Base-by-base conservation (phyloP, 441 rosid genomes). In the Gossypium davidsonii region DNA sequence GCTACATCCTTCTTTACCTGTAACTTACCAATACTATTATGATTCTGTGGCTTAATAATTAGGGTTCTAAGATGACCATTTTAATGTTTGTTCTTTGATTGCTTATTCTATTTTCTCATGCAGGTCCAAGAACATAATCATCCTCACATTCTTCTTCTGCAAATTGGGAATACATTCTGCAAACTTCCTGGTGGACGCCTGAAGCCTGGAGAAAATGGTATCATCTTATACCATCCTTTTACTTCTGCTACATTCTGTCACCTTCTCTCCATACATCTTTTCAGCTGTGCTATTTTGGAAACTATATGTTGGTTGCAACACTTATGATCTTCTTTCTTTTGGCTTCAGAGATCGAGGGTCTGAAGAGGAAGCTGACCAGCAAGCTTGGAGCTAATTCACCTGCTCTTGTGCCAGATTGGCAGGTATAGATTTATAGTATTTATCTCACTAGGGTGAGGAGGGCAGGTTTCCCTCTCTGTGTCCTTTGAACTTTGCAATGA, bases 111-210 rank as follows among this genome's bases (percentile, higher is more conserved):
- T 52, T 76, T 57, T 62, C 66, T 72, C 66, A 65, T 88, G 72
- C 85, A 93, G 99, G 99, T 95, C 52, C 98, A 95, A 74, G 99
- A 92, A 74, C 98, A 95, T 83, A 91, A 91, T 80, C 98, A 91
- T 79, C 99, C 98, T 58, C 97, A 90, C 76, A 95, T 95, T 83
- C 96, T 95, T 71, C 97, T 95, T 59, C 89, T 95, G 76, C 97
- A 94, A 85, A 92, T 91, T 72, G 99, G 99, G 55, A 92, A 91
- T 80, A 92, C 98, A 53, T 92, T 94, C 84, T 92, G 98, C 86
- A 95, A 95, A 83, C 98, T 95, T 77, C 98, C 97, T 48, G 99
- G 99, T 58, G 98, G 98, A 1, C 96, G 98, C 62, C 77, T 95
- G 75, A 95, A 90, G 85, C 98, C 97, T 52, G 98, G 98, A 77